These are phyloP conservation scores for Petunia axillaris DNA, from an alignment of 257 asterid species.

Conservation along the genomic window DNA sequence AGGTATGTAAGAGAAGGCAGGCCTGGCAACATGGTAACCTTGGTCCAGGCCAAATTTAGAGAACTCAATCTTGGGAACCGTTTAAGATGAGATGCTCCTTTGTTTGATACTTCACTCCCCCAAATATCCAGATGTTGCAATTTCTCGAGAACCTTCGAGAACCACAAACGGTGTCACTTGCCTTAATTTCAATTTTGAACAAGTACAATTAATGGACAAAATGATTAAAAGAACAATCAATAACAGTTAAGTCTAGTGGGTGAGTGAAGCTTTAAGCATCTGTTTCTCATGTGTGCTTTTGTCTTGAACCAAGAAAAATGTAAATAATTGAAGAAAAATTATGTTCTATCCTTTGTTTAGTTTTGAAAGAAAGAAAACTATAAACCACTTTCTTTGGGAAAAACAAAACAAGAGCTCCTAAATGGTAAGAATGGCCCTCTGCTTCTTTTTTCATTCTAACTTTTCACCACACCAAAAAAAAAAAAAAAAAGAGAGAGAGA, in stretches of 20 bases:
- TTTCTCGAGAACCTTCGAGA: constrained; percentile 61
- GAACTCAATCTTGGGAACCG: constrained; percentile 61
- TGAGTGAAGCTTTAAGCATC: neutral
- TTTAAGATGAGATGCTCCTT: constrained; percentile 59
- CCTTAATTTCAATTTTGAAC: neutral
- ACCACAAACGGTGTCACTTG: constrained; percentile 24
- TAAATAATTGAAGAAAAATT: neutral
- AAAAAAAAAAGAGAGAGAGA: too few species aligned
- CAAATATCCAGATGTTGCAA: constrained; percentile 81
- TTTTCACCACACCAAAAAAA: neutral
- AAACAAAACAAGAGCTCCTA: neutral
- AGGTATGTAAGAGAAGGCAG: constrained; percentile 62
- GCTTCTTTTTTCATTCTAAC: neutral
- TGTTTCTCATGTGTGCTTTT: neutral
- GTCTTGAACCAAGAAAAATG: neutral
- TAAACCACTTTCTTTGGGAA: neutral
- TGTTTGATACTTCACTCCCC: constrained; percentile 78
- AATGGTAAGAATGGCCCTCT: neutral
- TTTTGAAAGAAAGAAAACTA: neutral
- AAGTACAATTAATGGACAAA: constrained; percentile 2
- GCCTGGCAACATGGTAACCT: constrained; percentile 63
- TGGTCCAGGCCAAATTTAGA: constrained; percentile 85
- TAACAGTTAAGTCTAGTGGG: neutral
- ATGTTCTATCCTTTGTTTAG: neutral
- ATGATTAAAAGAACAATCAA: neutral